These are phyloP conservation scores for Aspergillus incahuasiensis DNA, from an alignment of 495 filamentous ascomycete genomes.

Conservation along the genomic window DNA sequence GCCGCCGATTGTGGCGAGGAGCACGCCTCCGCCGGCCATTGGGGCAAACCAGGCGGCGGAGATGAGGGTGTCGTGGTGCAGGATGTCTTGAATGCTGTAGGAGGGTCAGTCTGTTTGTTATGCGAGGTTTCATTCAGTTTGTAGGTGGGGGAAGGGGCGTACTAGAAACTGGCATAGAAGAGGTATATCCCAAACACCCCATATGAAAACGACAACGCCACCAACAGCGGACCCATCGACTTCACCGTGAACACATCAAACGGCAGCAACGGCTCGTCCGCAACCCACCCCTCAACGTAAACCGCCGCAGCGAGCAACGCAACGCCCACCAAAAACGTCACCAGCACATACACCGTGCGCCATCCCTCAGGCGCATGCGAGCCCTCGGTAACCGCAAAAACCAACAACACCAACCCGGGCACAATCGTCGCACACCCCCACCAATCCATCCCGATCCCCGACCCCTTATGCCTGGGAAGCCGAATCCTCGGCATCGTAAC, in stretches of 20 bases:
- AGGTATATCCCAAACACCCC: slow-evolving; percentile 13
- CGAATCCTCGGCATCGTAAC: not conserved
- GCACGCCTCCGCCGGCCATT: slow-evolving; percentile 13
- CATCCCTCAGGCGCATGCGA: slow-evolving; percentile 11
- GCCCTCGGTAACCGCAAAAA: slow-evolving; percentile 5
- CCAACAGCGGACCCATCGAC: slow-evolving; percentile 7
- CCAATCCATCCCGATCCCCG: slow-evolving; percentile 6
- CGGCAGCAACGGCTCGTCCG: not conserved
- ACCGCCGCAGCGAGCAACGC: slow-evolving; percentile 2
- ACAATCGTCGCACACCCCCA: slow-evolving; percentile 9
- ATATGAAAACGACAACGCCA: slow-evolving; percentile 4
- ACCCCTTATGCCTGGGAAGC: not conserved
- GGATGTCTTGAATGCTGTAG: slow-evolving; percentile 13
- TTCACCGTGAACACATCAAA: slow-evolving; percentile 14
- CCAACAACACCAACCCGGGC: slow-evolving; percentile 3
- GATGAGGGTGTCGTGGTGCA: slow-evolving; percentile 1
- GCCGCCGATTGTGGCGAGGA: slow-evolving; percentile 8
- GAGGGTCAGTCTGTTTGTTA: too few relatives aligned
- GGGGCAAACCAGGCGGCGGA: slow-evolving; percentile 11
- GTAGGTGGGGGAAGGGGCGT: too few relatives aligned
- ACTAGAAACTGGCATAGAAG: slow-evolving; percentile 16
- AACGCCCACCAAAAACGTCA: slow-evolving; percentile 7
- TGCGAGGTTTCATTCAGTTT: too few relatives aligned
- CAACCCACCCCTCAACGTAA: slow-evolving; percentile 12
- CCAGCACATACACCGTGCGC: slow-evolving; percentile 7